Evolutionary conservation across 139 green algal genomes (phyloP).

Genomic region (Chlorella sp.): DNA sequence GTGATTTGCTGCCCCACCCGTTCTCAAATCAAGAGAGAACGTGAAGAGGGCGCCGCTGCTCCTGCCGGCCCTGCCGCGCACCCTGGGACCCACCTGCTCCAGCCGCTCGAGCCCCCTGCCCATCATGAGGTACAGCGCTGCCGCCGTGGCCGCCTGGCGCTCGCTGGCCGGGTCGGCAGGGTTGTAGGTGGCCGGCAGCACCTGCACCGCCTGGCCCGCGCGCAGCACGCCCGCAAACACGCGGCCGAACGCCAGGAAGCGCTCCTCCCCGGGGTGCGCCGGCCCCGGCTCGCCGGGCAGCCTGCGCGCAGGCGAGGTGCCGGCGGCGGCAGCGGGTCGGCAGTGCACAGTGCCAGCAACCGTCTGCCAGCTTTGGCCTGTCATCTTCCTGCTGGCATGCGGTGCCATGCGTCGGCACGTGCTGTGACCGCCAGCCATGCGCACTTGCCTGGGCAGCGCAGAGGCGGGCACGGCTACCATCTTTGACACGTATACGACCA

Average conservation of each 20-base stretch:
- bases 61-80: not conserved
- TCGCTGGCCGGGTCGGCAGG: conserved; percentile 45
- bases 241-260: conserved; percentile 90
- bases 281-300: conserved; percentile 39
- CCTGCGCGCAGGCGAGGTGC: conserved; percentile 16
- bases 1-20: not conserved
- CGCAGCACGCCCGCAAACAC: conserved; percentile 80
- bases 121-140: conserved; percentile 97
- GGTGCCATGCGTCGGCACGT: not conserved
- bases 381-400: not conserved
- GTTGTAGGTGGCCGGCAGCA: conserved; percentile 81
- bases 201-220: conserved; percentile 56
- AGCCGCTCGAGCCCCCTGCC: conserved; percentile 78
- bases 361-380: no score
- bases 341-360: no score
- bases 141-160: conserved; percentile 4
- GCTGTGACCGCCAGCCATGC: no score
- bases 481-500: conserved; percentile 93
- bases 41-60: not conserved
- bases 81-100: conserved; percentile 1
- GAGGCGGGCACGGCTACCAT: conserved; percentile 84
- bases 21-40: not conserved
- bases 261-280: conserved; percentile 9
- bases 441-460: conserved; percentile 62
- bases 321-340: no score